Evolutionary conservation across 257 asterid genomes (phyloP).

Genomic region (Solanum chiquidenum): DNA sequence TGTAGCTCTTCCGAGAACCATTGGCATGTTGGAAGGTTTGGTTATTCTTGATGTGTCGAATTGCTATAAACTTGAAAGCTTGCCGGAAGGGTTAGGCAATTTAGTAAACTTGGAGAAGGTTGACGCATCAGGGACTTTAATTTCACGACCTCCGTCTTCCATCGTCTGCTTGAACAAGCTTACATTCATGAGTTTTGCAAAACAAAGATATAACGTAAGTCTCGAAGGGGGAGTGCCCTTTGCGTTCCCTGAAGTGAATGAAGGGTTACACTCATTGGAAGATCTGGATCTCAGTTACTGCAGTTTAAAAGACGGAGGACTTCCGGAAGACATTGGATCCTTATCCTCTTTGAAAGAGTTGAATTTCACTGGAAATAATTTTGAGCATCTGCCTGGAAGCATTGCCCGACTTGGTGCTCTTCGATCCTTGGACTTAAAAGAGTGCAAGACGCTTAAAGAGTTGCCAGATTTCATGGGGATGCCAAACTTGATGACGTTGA

Average conservation of each 20-base stretch:
- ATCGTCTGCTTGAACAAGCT: background rate
- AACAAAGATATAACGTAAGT: no score
- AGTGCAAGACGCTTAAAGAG: background rate
- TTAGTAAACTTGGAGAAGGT: background rate
- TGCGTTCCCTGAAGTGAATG: background rate
- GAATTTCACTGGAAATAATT: accelerated
- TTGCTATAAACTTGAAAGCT: background rate
- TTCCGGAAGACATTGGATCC: background rate
- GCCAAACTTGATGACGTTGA: background rate
- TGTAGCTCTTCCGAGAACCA: background rate
- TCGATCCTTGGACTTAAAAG: background rate
- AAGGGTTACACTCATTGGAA: background rate
- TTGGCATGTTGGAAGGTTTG: background rate
- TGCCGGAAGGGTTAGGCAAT: accelerated
- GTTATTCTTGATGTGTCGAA: background rate
- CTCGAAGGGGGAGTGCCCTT: accelerated
- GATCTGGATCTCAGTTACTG: background rate
- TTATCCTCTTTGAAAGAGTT: background rate
- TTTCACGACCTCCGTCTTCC: background rate
- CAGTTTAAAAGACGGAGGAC: background rate
- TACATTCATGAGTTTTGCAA: background rate
- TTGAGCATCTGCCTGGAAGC: background rate
- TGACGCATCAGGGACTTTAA: background rate
- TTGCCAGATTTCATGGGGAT: background rate
- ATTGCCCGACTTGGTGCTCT: background rate